These are phyloP conservation scores for Lagenidium sp. DNA, from an alignment of 352 stramenopile genomes.

Conservation along the genomic window DNA sequence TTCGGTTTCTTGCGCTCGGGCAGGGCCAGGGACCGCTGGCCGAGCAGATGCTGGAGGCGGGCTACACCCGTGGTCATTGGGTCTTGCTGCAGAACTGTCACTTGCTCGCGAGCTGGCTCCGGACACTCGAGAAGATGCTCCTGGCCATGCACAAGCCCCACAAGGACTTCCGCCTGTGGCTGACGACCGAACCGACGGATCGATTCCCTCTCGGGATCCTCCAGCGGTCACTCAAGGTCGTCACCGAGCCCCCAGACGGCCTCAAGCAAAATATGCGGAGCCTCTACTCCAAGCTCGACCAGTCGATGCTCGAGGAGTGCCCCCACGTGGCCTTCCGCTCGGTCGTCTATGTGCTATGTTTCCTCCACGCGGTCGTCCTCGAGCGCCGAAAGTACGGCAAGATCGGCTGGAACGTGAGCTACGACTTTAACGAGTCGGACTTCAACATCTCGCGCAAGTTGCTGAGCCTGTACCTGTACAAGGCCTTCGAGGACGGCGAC, in stretches of 20 bases:
- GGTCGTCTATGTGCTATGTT: constrained; percentile 94
- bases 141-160: constrained; percentile 88
- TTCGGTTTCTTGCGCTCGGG: constrained; percentile 91
- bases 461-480: constrained; percentile 90
- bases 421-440: constrained; percentile 97
- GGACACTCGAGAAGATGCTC: constrained; percentile 90
- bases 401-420: constrained; percentile 96
- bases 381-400: constrained; percentile 96
- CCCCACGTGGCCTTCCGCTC: constrained; percentile 88
- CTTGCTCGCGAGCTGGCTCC: constrained; percentile 90
- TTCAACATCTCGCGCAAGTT: constrained; percentile 92
- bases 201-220: constrained; percentile 94
- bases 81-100: constrained; percentile 96
- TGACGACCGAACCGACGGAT: constrained; percentile 94
- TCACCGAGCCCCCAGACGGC: constrained; percentile 93
- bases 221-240: constrained; percentile 92
- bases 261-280: constrained; percentile 96
- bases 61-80: constrained; percentile 80
- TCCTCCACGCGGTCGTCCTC: constrained; percentile 92
- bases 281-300: constrained; percentile 88
- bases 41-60: constrained; percentile 91
- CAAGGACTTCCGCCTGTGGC: constrained; percentile 93
- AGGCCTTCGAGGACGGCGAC: constrained; percentile 89
- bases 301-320: constrained; percentile 89
- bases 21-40: constrained; percentile 92